Evolutionary conservation across 192 early-diverging fungal species (phyloP).

Genomic region (Rhizophagus sp.): DNA sequence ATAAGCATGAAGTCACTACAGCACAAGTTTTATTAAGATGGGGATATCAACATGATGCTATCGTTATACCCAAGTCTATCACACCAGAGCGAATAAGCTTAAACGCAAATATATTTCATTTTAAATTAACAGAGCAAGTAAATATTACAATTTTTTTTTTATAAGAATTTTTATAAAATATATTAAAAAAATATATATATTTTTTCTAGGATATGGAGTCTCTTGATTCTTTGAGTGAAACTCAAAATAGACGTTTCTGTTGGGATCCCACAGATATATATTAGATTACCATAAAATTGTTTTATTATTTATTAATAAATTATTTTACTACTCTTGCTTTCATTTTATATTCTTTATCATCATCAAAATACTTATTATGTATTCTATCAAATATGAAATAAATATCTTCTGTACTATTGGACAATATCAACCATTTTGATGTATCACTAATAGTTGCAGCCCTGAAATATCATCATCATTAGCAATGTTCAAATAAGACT

Average conservation of each 20-base stretch:
- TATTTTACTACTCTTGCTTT: not conserved
- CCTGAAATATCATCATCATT: not conserved
- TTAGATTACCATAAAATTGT: not conserved
- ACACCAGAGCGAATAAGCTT: constrained; percentile 42
- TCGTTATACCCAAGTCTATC: constrained; percentile 70
- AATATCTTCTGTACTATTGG: not conserved
- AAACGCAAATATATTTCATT: constrained; percentile 50
- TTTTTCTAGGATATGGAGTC: constrained; percentile 21
- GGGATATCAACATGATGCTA: constrained; percentile 62
- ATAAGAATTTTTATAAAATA: not conserved
- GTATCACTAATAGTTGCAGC: not conserved
- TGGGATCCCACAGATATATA: constrained; percentile 22
- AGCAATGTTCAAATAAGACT: not conserved
- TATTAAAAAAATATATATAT: not conserved
- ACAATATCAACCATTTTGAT: not conserved
- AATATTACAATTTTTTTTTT: not conserved
- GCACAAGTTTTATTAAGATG: constrained; percentile 64
- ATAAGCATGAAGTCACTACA: constrained; percentile 14
- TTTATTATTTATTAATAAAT: not conserved
- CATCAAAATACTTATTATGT: not conserved
- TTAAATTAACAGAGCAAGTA: constrained; percentile 48
- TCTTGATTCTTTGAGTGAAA: constrained; percentile 21
- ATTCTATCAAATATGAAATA: not conserved
- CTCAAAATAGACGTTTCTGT: constrained; percentile 11
- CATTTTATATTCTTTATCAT: not conserved